Conservation (phyloP, 768 basidiomycete species). For the Boletus speciosus region DNA sequence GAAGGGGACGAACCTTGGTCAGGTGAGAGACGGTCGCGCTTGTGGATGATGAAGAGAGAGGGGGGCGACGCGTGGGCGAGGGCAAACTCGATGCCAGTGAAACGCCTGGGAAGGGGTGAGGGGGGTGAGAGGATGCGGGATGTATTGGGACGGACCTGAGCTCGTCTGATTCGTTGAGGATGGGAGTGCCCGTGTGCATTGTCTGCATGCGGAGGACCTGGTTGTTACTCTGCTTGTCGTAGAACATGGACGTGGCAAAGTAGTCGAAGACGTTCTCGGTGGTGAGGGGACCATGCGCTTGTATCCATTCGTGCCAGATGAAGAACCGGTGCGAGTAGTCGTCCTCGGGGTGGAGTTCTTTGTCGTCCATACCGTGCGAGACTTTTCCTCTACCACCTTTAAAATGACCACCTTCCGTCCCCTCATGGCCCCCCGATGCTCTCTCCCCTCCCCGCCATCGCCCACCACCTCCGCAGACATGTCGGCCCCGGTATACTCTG, state of each 20-base stretch:
- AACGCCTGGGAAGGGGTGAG: slow-evolving; percentile 51
- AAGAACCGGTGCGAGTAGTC: slow-evolving; percentile 82
- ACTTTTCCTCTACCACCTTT: no score
- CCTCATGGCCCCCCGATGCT: neutral
- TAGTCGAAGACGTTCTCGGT: slow-evolving; percentile 83
- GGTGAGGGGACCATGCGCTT: slow-evolving; percentile 78
- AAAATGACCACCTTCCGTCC: no score
- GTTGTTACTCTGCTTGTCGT: slow-evolving; percentile 92
- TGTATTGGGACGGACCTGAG: slow-evolving; percentile 47
- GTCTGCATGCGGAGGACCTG: slow-evolving; percentile 93
- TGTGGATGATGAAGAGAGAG: slow-evolving; percentile 84
- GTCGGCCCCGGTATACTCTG: slow-evolving; percentile 41
- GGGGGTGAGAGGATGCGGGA: neutral
- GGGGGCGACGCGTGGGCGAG: slow-evolving; percentile 79
- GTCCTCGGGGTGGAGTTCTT: slow-evolving; percentile 73
- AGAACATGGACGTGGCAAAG: slow-evolving; percentile 89
- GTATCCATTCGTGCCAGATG: slow-evolving; percentile 90
- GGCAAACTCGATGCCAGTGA: slow-evolving; percentile 84
- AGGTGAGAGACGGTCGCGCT: slow-evolving; percentile 78
- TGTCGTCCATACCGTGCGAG: slow-evolving; percentile 40
- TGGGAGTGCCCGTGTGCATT: slow-evolving; percentile 73
- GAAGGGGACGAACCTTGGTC: slow-evolving; percentile 61
- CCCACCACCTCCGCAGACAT: slow-evolving; percentile 32
- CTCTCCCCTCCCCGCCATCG: neutral
- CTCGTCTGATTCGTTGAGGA: slow-evolving; percentile 81